Conservation (phyloP, 2,329 filamentous ascomycete species). For the Colletotrichum sp. region DNA sequence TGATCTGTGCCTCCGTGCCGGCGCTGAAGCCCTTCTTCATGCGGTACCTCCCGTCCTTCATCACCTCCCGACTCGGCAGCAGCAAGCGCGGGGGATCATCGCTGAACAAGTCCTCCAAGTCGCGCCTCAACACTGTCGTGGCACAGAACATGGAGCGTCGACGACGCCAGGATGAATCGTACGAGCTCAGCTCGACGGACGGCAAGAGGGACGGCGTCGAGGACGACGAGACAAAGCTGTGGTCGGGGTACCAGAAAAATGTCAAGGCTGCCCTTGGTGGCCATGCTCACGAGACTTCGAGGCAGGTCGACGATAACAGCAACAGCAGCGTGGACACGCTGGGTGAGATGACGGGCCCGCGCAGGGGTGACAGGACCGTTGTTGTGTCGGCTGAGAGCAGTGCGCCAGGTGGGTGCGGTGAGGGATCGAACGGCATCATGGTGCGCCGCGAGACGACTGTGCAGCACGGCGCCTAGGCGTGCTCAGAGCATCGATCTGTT, state of each 20-base stretch:
- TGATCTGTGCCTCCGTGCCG: conserved; percentile 14
- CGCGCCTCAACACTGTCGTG: not conserved
- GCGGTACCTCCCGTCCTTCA: conserved; percentile 17
- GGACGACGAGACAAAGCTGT: conserved; percentile 17
- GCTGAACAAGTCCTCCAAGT: not conserved
- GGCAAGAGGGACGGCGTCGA: not conserved
- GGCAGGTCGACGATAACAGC: not conserved
- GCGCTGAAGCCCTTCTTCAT: conserved; percentile 22
- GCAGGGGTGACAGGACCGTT: not conserved
- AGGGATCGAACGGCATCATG: not conserved
- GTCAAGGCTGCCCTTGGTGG: not conserved
- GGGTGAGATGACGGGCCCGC: not conserved
- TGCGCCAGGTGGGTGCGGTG: not conserved
- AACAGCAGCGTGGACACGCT: not conserved
- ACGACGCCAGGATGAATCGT: not conserved
- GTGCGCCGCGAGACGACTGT: not conserved
- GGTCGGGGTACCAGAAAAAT: not conserved
- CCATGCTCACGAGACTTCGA: not conserved
- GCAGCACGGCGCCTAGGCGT: not conserved
- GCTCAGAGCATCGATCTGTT: not conserved
- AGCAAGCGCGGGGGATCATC: not conserved
- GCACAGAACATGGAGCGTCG: conserved; percentile 16
- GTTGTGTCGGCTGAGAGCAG: not conserved
- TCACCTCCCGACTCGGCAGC: not conserved
- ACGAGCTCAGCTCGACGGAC: conserved; percentile 12